Conservation (phyloP, 176 grass and related monocot species). For the Phoenix roebelenii region DNA sequence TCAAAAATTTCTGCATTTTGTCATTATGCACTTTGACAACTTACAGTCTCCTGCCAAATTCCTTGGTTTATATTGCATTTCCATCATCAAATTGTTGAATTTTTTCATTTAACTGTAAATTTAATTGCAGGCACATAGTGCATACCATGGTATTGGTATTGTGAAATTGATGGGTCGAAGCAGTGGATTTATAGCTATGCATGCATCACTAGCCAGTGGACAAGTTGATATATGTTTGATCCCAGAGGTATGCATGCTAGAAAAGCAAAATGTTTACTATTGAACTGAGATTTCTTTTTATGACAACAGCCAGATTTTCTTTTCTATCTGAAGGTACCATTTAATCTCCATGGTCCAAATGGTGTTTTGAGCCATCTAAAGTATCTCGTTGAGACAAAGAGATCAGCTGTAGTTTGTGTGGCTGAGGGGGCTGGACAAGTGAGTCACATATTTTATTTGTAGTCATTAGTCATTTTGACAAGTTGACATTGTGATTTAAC, state of each 20-base stretch:
- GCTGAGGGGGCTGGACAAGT: constrained; percentile 97
- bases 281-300: no score
- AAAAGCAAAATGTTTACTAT: no score
- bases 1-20: no score
- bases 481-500: not conserved
- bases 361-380: constrained; percentile 72
- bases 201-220: constrained; percentile 98
- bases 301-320: no score
- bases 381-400: constrained; percentile 61
- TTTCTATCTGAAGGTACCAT: constrained; percentile 43
- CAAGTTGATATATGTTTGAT: constrained; percentile 89
- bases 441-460: constrained; percentile 4
- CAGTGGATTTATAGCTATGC: constrained; percentile 94
- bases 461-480: not conserved
- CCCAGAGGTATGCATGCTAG: constrained; percentile 53
- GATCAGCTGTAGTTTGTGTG: constrained; percentile 77
- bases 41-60: not conserved
- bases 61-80: no score
- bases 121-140: constrained; percentile 55
- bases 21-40: not conserved
- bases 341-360: constrained; percentile 70
- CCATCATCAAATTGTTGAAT: no score
- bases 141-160: constrained; percentile 91
- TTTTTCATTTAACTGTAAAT: no score
- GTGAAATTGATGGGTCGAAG: constrained; percentile 98